Base-by-base conservation (phyloP, 345 rosid genomes). In the Pistacia integerrima region DNA sequence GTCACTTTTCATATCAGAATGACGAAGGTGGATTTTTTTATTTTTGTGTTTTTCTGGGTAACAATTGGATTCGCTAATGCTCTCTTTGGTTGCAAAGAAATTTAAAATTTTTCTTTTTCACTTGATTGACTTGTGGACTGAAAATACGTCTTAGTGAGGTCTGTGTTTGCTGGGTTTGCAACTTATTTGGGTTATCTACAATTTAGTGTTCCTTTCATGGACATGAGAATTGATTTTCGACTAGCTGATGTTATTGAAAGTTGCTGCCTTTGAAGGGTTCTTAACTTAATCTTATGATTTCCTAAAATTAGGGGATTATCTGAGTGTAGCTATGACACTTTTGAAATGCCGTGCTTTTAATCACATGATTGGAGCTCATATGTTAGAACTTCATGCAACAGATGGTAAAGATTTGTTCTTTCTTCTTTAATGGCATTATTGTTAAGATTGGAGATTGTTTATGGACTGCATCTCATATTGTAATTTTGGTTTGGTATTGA, bases 371-470 rank as follows among this genome's bases (percentile, higher is more conserved):
- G 99, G 99, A 55, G 99, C 99, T 71, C 90, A 97, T 62, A 85
- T 97, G 86, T 84, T 95, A 75, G 83, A 94, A 44, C 90, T 94
- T 76, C 90, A 89, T 75, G 97, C 99, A 25, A 77, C 85, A 64
- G 93, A 93, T 70, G 98, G 97, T 95, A 86, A 67, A 30, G 54
- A 14, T n/a, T 11, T 11, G 44, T 56, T 13, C 64, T 49, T 44
- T 20, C 8, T 17, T 14, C 8, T 41, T 16, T 33, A 16, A 25
- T 64, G 16, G 3, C 16, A 22, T 62, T 49, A 51, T 30, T 25
- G 52, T 3, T 41, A 41, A 41, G 49, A 54, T 49, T 60, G 20
- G 51, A 16, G 54, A 22, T 65, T 58, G 52, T 74, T 20, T 72
- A 1, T 17, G 22, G 60, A 10, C 35, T 10, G 60, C 48, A 13